These are phyloP conservation scores for Ulvella scutata DNA, from an alignment of 139 green algal species.

Conservation along the genomic window DNA sequence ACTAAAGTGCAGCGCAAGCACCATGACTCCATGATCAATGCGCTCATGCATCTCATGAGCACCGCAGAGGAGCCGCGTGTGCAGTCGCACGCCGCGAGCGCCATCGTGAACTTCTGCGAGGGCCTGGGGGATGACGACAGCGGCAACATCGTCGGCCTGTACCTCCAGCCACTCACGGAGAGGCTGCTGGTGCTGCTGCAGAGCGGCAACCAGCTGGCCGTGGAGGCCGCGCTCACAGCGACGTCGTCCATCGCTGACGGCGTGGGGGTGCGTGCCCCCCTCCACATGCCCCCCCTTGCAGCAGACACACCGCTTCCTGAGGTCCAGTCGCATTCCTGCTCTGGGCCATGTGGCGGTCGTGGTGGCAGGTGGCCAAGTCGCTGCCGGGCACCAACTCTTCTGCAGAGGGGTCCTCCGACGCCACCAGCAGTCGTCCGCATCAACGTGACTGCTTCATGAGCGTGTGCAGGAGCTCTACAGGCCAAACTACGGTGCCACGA, in stretches of 20 bases:
- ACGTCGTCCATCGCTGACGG: slow-evolving; percentile 84
- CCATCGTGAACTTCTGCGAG: slow-evolving; percentile 97
- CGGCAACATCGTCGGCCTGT: slow-evolving; percentile 2
- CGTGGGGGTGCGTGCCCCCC: slow-evolving; percentile 33
- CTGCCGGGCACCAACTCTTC: too few relatives aligned
- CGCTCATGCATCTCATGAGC: neutral
- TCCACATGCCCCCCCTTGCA: neutral
- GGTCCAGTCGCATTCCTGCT: too few relatives aligned
- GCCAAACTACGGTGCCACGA: slow-evolving; percentile 69
- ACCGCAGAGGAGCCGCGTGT: neutral
- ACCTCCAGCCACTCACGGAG: neutral
- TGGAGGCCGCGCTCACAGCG: slow-evolving; percentile 90
- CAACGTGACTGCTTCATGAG: too few relatives aligned
- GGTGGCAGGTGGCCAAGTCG: too few relatives aligned
- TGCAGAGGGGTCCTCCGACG: too few relatives aligned
- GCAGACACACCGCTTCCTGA: slow-evolving; percentile 38
- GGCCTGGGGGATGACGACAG: slow-evolving; percentile 7
- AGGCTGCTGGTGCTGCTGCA: slow-evolving; percentile 57
- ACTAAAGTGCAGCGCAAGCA: neutral
- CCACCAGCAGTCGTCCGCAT: too few relatives aligned
- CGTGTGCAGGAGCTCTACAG: neutral
- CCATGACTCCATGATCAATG: neutral
- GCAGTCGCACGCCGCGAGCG: slow-evolving; percentile 85
- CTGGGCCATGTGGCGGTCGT: too few relatives aligned
- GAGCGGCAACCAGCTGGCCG: slow-evolving; percentile 51